Evolutionary conservation across 2,329 filamentous ascomycete genomes (phyloP).

Genomic region (Diaporthe vaccinii): DNA sequence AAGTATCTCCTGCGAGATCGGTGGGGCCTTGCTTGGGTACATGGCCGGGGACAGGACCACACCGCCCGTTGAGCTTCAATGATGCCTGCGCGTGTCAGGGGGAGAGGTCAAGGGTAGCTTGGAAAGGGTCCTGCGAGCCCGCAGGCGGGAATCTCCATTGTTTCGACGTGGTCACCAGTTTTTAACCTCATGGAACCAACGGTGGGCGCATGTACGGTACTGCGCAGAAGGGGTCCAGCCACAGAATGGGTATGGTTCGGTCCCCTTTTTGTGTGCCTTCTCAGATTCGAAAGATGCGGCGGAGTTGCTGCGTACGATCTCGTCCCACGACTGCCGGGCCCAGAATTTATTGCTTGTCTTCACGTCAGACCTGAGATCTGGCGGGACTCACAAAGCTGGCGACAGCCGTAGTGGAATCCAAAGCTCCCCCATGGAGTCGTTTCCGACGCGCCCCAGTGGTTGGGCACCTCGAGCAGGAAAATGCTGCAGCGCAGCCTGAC

Average conservation of each 20-base stretch:
- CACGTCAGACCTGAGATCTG: conserved; percentile 36
- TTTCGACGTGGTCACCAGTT: conserved; percentile 40
- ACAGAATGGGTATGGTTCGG: conserved; percentile 30
- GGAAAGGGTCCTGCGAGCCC: conserved; percentile 30
- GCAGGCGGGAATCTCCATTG: conserved; percentile 37
- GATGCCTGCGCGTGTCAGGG: conserved; percentile 33
- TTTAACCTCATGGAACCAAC: conserved; percentile 41
- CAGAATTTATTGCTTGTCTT: conserved; percentile 39
- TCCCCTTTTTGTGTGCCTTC: conserved; percentile 24
- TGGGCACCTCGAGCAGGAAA: conserved; percentile 5
- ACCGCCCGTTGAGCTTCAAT: conserved; percentile 35
- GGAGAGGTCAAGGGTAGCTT: conserved; percentile 23
- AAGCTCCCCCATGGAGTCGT: conserved; percentile 16
- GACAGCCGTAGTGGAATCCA: conserved; percentile 32
- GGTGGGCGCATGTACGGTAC: conserved; percentile 31
- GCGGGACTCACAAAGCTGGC: conserved; percentile 19
- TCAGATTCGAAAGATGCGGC: conserved; percentile 33
- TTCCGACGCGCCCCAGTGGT: conserved; percentile 16
- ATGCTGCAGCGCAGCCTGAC: conserved; percentile 22
- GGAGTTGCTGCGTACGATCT: conserved; percentile 39
- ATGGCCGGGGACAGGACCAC: conserved; percentile 33
- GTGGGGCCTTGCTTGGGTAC: conserved; percentile 23
- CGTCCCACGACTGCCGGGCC: conserved; percentile 38
- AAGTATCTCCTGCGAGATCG: conserved; percentile 35
- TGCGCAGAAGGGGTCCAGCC: conserved; percentile 27